Evolutionary conservation across 2,329 filamentous ascomycete species (phyloP), one percentile per base, ranked within the genome.

Genomic region (Aspergillus fumigatiaffinis): DNA sequence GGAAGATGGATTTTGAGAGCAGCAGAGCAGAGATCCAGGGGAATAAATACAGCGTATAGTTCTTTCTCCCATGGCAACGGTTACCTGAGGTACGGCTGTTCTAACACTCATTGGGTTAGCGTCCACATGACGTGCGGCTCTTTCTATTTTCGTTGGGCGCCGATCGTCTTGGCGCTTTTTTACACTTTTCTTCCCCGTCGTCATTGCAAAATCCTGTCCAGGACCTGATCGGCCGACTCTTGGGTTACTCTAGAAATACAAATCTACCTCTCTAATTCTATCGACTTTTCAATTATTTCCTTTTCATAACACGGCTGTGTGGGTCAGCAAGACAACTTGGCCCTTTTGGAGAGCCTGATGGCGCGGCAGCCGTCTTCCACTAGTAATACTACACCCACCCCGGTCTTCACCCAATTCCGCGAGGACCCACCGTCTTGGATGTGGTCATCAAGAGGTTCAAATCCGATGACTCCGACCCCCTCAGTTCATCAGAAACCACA

Each of bases 101-200:
- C 71, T 71, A 74, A 60, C 5, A 64, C 55, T n/a, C 65, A 75
- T 68, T 70, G 72, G 73, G 76, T 74, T 71, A 79, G 80, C 21
- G 76, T n/a, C 48, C 79, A 80, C 60, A 64, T 71, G 63, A 74
- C 71, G 61, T 75, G 76, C 63, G 61, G 65, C 71, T 60, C 70
- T 70, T 64, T 81, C 78, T 62, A 76, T 82, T 66, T 84, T 17
- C 6, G 4, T 47, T 82, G 66, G 80, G 80, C 56, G 75, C 58
- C 71, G 74, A 63, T 64, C 63, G 59, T 46, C 67, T 67, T 68
- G 59, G 58, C 64, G 46, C 17, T 52, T 3, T 51, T 48, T 56
- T 52, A 44, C 42, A 50, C 56, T 57, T 56, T 58, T 56, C 55
- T 56, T 47, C 42, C 41, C 49, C 59, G 53, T 53, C 50, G 41